Evolutionary conservation across 2,329 filamentous ascomycete species (phyloP).

Genomic region (Colletotrichum eremochloae): DNA sequence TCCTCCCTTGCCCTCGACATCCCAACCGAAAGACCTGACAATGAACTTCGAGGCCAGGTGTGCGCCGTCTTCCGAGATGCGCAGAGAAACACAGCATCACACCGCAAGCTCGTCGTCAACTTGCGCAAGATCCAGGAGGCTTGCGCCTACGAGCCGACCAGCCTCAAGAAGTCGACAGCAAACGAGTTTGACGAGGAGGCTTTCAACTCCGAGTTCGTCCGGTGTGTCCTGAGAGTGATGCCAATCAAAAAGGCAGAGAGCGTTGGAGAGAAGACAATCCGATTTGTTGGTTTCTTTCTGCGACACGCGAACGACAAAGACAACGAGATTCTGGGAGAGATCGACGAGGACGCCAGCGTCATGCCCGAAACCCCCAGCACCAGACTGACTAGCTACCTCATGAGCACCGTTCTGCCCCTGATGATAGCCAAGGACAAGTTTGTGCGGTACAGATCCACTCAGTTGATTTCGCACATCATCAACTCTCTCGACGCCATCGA

Average conservation of each 20-base stretch:
- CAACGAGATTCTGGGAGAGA: constrained; percentile 74
- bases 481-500: constrained; percentile 94
- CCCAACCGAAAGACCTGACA: constrained; percentile 80
- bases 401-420: constrained; percentile 81
- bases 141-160: constrained; percentile 76
- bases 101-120: constrained; percentile 89
- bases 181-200: constrained; percentile 85
- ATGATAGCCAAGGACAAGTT: constrained; percentile 91
- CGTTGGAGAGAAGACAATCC: constrained; percentile 86
- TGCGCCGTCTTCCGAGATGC: constrained; percentile 82
- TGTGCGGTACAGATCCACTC: constrained; percentile 89
- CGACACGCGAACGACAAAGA: constrained; percentile 79
- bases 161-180: constrained; percentile 63
- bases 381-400: constrained; percentile 80
- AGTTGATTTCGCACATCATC: constrained; percentile 90
- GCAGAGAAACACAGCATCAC: constrained; percentile 89
- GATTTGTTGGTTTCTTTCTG: constrained; percentile 90
- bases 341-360: constrained; percentile 76
- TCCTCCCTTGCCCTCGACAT: constrained; percentile 63
- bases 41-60: constrained; percentile 79
- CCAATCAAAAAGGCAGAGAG: constrained; percentile 92
- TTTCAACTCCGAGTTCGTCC: constrained; percentile 87
- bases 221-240: constrained; percentile 86
- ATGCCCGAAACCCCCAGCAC: constrained; percentile 88
- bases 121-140: constrained; percentile 92